Evolutionary conservation across 768 basidiomycete genomes (phyloP).

Genomic region (Boletus sensibilis): DNA sequence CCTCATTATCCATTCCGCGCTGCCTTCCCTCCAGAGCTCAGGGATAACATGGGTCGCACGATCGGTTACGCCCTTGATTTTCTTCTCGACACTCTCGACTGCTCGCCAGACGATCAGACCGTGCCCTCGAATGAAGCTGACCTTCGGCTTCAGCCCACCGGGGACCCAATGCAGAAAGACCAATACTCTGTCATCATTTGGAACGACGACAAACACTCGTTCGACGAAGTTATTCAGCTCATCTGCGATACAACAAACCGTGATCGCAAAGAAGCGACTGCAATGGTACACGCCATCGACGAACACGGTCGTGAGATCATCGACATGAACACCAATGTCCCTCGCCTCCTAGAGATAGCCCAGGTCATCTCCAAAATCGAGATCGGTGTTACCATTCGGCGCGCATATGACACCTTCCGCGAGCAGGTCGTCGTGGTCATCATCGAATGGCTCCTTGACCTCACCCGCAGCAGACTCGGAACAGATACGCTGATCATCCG

Average conservation of each 20-base stretch:
- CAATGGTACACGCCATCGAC: conserved; percentile 62
- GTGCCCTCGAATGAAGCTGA: conserved; percentile 67
- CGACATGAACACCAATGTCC: conserved; percentile 58
- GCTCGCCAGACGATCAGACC: conserved; percentile 75
- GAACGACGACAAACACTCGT: conserved; percentile 98
- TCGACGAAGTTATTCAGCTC: conserved; percentile 79
- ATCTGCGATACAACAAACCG: conserved; percentile 54
- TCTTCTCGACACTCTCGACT: conserved; percentile 77
- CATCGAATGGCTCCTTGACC: conserved; percentile 82
- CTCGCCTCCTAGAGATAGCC: conserved; percentile 71
- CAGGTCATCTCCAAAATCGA: conserved; percentile 84
- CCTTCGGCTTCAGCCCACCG: conserved; percentile 69
- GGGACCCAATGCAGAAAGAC: conserved; percentile 77
- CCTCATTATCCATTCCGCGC: conserved; percentile 58
- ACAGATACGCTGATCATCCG: conserved; percentile 65
- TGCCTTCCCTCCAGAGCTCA: conserved; percentile 60
- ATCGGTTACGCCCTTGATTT: conserved; percentile 80
- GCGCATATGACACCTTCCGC: conserved; percentile 83
- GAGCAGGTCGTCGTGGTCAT: conserved; percentile 83
- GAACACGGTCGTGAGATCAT: conserved; percentile 81
- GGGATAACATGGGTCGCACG: conserved; percentile 71
- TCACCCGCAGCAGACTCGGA: conserved; percentile 70
- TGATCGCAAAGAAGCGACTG: conserved; percentile 55
- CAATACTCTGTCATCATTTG: conserved; percentile 82
- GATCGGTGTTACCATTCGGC: conserved; percentile 84